Base-by-base conservation (phyloP, 202 grass and related monocot species). In the Carex arenaria region DNA sequence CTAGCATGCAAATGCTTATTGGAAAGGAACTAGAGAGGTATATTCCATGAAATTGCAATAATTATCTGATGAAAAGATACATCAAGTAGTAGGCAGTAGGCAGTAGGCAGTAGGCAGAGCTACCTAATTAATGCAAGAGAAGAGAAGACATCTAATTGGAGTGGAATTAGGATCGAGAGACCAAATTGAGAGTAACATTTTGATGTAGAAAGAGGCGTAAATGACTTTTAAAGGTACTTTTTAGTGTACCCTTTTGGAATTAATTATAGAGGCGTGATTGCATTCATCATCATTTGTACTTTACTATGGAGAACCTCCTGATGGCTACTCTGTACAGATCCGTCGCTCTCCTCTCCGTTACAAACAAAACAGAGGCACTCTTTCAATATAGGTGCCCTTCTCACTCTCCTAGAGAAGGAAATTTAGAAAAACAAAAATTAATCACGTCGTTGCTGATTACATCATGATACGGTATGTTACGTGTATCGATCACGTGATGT, bases 271-370 rank as follows among this genome's bases (percentile, higher is more conserved):
- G 22, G 51, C 14, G 72, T 55, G 72, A 76, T 76, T 76, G 51
- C 72, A 4, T 55, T 76, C 26, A 34, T 76, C 72, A 75, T 72
- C 68, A 72, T 72, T 45, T 47, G 68, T 72, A 72, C 68, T 72
- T 72, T 9, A 26, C 31, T 67, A 14, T 3, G 30, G 31, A 67
- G 64, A 67, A 72, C 68, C 42, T 5, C 40, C 15, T 68, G 32
- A 68, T 40, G 5, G 13, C n/a, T 68, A 60, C 6, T 70, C 72
- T 32, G 23, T 23, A 56, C 17, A 28, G 40, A 72, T 51, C 9
- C 17, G 1, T 73, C 12, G 22, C 7, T 32, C 32, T 56, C 14
- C 72, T 76, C 72, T 76, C 47, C 72, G 30, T 73, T 53, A 30
- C 45, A 52, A 73, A 28, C 43, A 26, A 26, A 49, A 52, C 17